A percentile compares a stretch with the other conserved stretches of the same genome.
Conservation (phyloP, 2,329 filamentous ascomycete genomes). For the Botrytis aclada region DNA sequence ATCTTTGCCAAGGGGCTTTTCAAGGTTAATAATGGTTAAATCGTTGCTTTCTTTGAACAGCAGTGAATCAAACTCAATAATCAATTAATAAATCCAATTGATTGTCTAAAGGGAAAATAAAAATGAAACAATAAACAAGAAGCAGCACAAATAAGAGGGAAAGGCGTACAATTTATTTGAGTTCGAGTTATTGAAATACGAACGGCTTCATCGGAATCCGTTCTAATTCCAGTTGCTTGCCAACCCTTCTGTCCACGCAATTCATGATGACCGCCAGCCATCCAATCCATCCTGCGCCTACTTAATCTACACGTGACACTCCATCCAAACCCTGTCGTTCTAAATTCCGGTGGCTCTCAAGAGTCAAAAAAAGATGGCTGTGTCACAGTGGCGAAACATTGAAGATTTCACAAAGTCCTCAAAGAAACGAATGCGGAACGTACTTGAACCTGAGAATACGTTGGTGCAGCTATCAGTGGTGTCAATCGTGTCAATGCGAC, state of each 20-base stretch:
- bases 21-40: constrained; percentile 5
- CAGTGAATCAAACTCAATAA: not conserved
- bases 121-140: not conserved
- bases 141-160: not conserved
- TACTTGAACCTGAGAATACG: not conserved
- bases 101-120: not conserved
- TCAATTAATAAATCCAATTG: not conserved
- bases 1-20: constrained; percentile 11
- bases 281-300: not conserved
- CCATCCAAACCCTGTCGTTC: not conserved
- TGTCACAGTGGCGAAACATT: constrained; percentile 17
- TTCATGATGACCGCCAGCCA: not conserved
- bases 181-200: not conserved
- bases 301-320: not conserved
- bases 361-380: constrained; percentile 15
- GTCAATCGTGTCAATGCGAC: not conserved
- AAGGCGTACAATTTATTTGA: not conserved
- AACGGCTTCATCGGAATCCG: constrained; percentile 18
- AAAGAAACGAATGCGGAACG: constrained; percentile 10
- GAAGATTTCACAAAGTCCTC: constrained; percentile 13
- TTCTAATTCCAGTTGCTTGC: constrained; percentile 10
- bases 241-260: constrained; percentile 10
- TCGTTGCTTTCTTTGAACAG: constrained; percentile 1
- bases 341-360: not conserved
- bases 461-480: not conserved